These are phyloP conservation scores for Vaccinium darrowii DNA, from an alignment of 148 eudicot genomes.

Conservation along the genomic window DNA sequence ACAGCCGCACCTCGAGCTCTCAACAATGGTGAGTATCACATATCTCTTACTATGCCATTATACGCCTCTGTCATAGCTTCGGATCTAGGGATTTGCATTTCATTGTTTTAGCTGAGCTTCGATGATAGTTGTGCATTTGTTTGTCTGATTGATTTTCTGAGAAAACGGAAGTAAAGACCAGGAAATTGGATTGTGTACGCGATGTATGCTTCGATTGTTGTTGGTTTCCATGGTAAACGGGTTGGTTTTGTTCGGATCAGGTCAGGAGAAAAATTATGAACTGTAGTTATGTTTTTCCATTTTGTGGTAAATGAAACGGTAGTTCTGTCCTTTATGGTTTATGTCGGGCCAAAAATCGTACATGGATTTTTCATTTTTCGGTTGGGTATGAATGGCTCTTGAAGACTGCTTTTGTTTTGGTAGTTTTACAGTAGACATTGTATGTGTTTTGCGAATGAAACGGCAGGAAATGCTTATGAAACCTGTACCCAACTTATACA, in stretches of 20 bases:
- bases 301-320: background rate
- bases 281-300: background rate
- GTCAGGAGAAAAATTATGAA: background rate
- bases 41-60: background rate
- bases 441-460: background rate
- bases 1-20: background rate
- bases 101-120: background rate
- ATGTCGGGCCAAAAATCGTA: background rate
- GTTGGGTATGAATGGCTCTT: background rate
- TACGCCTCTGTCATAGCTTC: background rate
- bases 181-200: background rate
- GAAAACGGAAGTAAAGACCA: background rate
- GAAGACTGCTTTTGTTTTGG: background rate
- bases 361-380: background rate
- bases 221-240: background rate
- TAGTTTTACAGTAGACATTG: background rate
- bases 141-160: background rate
- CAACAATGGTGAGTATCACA: conserved; percentile 11
- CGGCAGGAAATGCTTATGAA: background rate
- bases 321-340: background rate
- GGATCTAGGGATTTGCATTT: background rate
- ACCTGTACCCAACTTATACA: background rate
- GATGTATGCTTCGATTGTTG: background rate
- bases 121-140: too few relatives aligned
- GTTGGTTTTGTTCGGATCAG: background rate